Evolutionary conservation across 2,329 filamentous ascomycete species (phyloP).

Genomic region (Albophoma yamanashiensis): DNA sequence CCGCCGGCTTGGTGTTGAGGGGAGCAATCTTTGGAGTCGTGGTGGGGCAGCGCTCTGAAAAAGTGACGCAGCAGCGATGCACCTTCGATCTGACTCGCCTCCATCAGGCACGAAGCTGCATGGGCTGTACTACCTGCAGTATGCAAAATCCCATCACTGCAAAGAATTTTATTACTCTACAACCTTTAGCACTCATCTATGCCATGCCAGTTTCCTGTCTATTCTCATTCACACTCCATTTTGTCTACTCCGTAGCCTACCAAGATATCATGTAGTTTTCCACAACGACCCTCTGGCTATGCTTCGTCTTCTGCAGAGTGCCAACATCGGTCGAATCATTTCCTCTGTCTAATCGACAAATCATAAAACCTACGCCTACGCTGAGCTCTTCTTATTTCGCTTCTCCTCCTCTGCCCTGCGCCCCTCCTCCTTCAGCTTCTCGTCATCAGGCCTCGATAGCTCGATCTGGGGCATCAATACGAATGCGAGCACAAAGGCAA

Average conservation of each 20-base stretch:
- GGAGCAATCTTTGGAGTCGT: neutral
- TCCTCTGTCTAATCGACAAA: neutral
- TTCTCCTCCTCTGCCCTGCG: constrained; percentile 10
- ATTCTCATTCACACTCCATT: neutral
- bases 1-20: neutral
- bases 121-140: neutral
- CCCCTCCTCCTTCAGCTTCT: constrained; percentile 23
- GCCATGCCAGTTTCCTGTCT: neutral
- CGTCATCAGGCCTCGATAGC: constrained; percentile 24
- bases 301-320: neutral
- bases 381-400: constrained; percentile 2
- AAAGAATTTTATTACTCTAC: neutral
- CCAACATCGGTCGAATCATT: neutral
- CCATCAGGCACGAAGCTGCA: neutral
- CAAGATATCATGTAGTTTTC: neutral
- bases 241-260: neutral
- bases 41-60: neutral
- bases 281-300: neutral
- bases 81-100: neutral
- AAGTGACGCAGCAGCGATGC: neutral
- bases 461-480: constrained; percentile 28
- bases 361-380: neutral
- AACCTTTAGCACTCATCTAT: neutral
- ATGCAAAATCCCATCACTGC: too few species aligned
- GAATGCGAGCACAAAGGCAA: constrained; percentile 26